phyloP scores from a whole-genome alignment of 805 yeast species.

The Hanseniaspora meyeri region DNA sequence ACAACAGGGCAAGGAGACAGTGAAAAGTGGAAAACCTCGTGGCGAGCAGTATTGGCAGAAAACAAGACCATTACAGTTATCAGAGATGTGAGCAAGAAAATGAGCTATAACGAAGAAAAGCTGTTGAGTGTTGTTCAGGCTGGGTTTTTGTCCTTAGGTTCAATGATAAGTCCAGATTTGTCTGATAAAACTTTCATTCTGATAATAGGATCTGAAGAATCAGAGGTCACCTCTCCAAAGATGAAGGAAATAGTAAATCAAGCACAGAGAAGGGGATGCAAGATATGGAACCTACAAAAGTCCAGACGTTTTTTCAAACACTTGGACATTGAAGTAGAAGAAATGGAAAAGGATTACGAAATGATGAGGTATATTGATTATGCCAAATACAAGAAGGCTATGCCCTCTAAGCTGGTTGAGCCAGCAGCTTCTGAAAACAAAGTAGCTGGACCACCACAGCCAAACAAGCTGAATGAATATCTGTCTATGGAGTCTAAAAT shows the following conservation, averaged over 20 bases:
- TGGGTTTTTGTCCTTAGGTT: slow-evolving; percentile 36
- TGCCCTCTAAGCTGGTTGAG: not conserved
- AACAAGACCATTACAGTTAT: not conserved
- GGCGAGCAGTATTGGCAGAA: slow-evolving; percentile 9
- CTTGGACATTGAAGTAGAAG: slow-evolving; percentile 36
- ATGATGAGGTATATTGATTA: slow-evolving; percentile 9
- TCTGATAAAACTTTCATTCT: slow-evolving; percentile 53
- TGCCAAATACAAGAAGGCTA: slow-evolving; percentile 3
- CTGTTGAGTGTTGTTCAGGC: slow-evolving; percentile 19
- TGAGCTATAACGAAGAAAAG: slow-evolving; percentile 20
- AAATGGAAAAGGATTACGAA: slow-evolving; percentile 17
- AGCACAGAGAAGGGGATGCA: slow-evolving; percentile 49
- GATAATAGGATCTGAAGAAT: slow-evolving; percentile 55
- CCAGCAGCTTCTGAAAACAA: slow-evolving; percentile 7
- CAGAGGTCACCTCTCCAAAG: slow-evolving; percentile 29
- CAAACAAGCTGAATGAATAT: slow-evolving; percentile 40
- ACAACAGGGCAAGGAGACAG: not conserved
- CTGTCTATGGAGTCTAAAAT: slow-evolving; percentile 72
- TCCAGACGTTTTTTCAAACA: slow-evolving; percentile 65
- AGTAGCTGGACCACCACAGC: not conserved
- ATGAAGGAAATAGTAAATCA: slow-evolving; percentile 52
- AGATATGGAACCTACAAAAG: slow-evolving; percentile 82
- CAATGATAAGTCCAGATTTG: slow-evolving; percentile 47
- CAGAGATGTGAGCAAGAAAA: not conserved
- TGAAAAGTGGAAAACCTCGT: slow-evolving; percentile 14